Evolutionary conservation across 495 filamentous ascomycete species (phyloP).

Genomic region (Aspergillus funiculosus): DNA sequence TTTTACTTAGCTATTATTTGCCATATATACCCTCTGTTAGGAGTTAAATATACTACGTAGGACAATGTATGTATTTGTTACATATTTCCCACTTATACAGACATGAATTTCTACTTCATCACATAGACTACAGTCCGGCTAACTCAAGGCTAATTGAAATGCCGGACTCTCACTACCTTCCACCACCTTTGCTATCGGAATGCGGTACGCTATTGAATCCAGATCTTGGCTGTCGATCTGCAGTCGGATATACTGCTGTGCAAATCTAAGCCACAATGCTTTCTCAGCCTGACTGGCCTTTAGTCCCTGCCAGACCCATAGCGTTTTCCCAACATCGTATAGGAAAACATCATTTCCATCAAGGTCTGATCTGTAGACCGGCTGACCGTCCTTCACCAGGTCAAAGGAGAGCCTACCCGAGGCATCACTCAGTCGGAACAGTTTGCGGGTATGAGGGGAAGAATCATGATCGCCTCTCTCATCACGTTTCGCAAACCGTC

Average conservation of each 20-base stretch:
- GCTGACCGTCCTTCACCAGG: conserved; percentile 45
- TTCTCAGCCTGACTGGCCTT: conserved; percentile 50
- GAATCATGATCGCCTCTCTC: conserved; percentile 4
- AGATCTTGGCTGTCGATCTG: conserved; percentile 37
- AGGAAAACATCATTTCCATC: conserved; percentile 55
- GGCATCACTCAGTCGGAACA: conserved; percentile 52
- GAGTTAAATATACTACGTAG: too few species aligned
- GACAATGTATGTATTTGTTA: too few species aligned
- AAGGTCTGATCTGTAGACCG: conserved; percentile 38
- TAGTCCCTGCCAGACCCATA: conserved; percentile 59
- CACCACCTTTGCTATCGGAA: conserved; percentile 48
- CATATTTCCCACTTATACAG: too few species aligned
- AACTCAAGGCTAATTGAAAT: too few species aligned
- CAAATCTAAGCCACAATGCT: conserved; percentile 51
- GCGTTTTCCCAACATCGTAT: conserved; percentile 43
- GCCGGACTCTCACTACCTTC: conserved; percentile 49
- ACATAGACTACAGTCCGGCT: too few species aligned
- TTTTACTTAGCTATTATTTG: too few species aligned
- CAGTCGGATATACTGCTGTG: conserved; percentile 50
- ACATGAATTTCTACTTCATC: too few species aligned
- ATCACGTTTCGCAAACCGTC: conserved; percentile 7
- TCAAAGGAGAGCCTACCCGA: conserved; percentile 48
- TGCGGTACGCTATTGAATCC: conserved; percentile 30
- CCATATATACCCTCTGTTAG: too few species aligned
- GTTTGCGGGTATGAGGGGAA: conserved; percentile 29